Percentiles rank a stretch among this genome's conserved stretches.
phyloP scores from a whole-genome alignment of 768 basidiomycete species.

The Melanogaster broomeanus region DNA sequence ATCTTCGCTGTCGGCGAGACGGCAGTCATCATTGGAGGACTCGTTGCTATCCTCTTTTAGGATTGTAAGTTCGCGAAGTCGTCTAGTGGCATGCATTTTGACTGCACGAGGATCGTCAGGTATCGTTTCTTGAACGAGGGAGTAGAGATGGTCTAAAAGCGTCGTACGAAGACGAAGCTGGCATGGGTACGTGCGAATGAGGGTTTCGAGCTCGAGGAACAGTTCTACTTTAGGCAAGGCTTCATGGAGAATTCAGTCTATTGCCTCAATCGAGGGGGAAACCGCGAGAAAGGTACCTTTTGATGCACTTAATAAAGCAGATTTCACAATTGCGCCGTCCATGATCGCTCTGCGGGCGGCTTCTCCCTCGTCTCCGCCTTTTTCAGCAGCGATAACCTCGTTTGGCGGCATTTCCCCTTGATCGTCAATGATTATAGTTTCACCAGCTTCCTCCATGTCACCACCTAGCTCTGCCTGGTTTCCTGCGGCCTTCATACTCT shows the following conservation, averaged over 20 bases:
- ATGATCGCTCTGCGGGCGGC: conserved; percentile 68
- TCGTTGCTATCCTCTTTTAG: conserved; percentile 20
- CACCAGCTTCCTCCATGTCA: conserved; percentile 15
- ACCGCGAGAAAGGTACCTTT: conserved; percentile 52
- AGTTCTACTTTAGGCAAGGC: conserved; percentile 44
- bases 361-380: conserved; percentile 48
- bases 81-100: conserved; percentile 41
- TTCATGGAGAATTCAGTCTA: conserved; percentile 18
- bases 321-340: conserved; percentile 76
- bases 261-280: conserved; percentile 12
- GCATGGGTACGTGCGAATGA: conserved; percentile 46
- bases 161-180: conserved; percentile 37
- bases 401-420: conserved; percentile 24
- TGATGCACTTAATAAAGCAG: conserved; percentile 73
- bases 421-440: conserved; percentile 20
- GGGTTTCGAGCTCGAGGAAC: conserved; percentile 42
- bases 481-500: conserved; percentile 8
- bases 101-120: conserved; percentile 41
- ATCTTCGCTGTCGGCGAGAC: conserved; percentile 16
- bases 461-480: conserved; percentile 29
- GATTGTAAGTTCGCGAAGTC: conserved; percentile 29
- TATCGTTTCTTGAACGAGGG: conserved; percentile 37
- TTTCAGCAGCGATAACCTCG: conserved; percentile 31
- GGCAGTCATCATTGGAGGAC: conserved; percentile 4
- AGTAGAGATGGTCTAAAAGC: conserved; percentile 47